Conservation (phyloP, 352 stramenopile species). For the Pythium sp. region DNA sequence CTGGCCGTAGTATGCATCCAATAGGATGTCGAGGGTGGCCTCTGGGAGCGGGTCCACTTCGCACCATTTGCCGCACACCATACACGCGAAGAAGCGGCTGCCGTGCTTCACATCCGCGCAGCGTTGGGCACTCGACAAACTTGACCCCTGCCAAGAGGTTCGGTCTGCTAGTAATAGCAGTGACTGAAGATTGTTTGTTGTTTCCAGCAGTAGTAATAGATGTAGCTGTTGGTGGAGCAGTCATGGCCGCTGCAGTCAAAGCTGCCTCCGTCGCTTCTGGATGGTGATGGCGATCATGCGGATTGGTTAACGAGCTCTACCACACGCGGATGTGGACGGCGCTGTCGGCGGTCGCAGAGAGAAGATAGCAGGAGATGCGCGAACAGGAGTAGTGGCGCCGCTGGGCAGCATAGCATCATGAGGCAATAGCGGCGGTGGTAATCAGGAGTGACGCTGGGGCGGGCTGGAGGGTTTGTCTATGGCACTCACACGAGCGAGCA, state of each 20-base stretch:
- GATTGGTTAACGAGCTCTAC: not conserved
- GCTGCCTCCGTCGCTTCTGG: not conserved
- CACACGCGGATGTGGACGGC: not conserved
- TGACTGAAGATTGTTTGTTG: not conserved
- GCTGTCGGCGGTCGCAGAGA: not conserved
- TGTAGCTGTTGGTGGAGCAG: not conserved
- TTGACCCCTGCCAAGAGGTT: not conserved
- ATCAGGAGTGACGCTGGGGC: not conserved
- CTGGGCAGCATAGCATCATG: not conserved
- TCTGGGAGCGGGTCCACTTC: constrained; percentile 1
- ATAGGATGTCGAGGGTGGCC: not conserved
- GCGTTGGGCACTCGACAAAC: not conserved
- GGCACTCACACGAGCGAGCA: no score
- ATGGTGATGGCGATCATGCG: not conserved
- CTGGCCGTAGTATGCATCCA: not conserved
- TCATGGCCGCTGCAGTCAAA: not conserved
- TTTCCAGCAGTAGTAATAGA: not conserved
- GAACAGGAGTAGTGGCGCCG: not conserved
- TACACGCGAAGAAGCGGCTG: constrained; percentile 1
- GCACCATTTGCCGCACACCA: constrained; percentile 2
- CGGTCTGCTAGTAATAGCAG: not conserved
- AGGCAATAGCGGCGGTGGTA: not conserved
- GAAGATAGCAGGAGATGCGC: not conserved
- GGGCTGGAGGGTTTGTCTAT: not conserved
- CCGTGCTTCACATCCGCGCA: not conserved